phyloP scores from a whole-genome alignment of 768 basidiomycete genomes.

The Pleurotus ostreatus region DNA sequence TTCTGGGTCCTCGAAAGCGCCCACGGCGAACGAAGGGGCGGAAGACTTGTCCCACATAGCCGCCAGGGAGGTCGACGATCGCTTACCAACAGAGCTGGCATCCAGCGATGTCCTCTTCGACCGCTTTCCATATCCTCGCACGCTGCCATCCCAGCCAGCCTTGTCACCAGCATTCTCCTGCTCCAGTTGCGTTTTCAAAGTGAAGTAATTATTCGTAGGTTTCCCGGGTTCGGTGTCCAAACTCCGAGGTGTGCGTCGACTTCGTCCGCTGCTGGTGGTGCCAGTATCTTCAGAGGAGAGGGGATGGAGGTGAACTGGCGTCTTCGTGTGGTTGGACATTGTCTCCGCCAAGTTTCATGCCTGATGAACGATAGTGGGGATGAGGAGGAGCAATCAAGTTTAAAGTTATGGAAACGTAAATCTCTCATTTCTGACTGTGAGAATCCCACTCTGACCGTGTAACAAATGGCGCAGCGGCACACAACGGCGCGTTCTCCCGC shows the following conservation, averaged over 20 bases:
- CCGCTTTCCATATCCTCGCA: slow-evolving; percentile 49
- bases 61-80: slow-evolving; percentile 33
- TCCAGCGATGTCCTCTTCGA: slow-evolving; percentile 24
- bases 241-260: slow-evolving; percentile 43
- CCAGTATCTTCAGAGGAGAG: slow-evolving; percentile 55
- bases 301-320: slow-evolving; percentile 69
- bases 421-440: neutral
- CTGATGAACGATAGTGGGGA: no score
- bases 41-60: slow-evolving; percentile 31
- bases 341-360: no score
- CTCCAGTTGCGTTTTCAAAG: slow-evolving; percentile 60
- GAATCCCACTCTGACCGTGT: neutral
- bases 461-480: neutral
- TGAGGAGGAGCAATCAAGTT: no score
- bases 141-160: slow-evolving; percentile 44
- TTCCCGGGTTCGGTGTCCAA: slow-evolving; percentile 25
- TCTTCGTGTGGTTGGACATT: slow-evolving; percentile 31
- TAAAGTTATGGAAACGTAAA: no score
- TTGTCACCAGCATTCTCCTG: slow-evolving; percentile 28
- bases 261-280: slow-evolving; percentile 22
- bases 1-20: slow-evolving; percentile 23
- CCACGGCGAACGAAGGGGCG: slow-evolving; percentile 40
- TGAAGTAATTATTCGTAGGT: slow-evolving; percentile 52
- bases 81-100: slow-evolving; percentile 15
- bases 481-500: no score